These are phyloP conservation scores for Aulographum hederae DNA, from an alignment of 2,329 filamentous ascomycete genomes.

Conservation along the genomic window DNA sequence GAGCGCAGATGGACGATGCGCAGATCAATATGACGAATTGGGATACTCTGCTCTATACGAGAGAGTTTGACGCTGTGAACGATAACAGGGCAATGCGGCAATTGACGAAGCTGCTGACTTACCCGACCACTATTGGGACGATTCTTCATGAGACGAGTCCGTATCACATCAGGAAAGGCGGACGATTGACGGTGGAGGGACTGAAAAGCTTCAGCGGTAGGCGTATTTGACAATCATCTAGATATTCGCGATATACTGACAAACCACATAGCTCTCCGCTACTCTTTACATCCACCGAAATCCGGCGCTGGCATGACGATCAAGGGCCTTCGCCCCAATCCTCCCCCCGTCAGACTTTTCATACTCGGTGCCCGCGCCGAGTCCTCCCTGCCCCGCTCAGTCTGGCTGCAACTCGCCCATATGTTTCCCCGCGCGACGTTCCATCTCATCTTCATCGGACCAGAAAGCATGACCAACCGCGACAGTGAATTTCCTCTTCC, in stretches of 20 bases:
- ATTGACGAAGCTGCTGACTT: conserved; percentile 81
- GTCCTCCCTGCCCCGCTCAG: conserved; percentile 81
- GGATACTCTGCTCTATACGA: conserved; percentile 90
- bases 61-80: conserved; percentile 82
- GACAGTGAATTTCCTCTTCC: conserved; percentile 87
- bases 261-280: conserved; percentile 52
- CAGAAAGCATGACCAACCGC: conserved; percentile 88
- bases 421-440: conserved; percentile 86
- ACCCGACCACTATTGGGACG: conserved; percentile 80
- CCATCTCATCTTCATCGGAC: conserved; percentile 86
- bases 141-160: conserved; percentile 88
- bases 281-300: conserved; percentile 77
- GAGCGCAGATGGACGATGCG: conserved; percentile 76
- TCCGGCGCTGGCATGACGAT: conserved; percentile 57
- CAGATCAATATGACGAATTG: conserved; percentile 96
- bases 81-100: conserved; percentile 82
- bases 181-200: conserved; percentile 69
- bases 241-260: conserved; percentile 3
- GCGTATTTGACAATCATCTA: conserved; percentile 14
- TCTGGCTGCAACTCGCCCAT: conserved; percentile 87
- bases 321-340: conserved; percentile 63
- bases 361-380: conserved; percentile 92
- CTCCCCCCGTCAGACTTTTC: conserved; percentile 81
- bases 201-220: conserved; percentile 83
- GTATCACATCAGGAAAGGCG: conserved; percentile 59